Evolutionary conservation across 2,329 filamentous ascomycete genomes (phyloP).

Genomic region (Podosphaera xanthii): DNA sequence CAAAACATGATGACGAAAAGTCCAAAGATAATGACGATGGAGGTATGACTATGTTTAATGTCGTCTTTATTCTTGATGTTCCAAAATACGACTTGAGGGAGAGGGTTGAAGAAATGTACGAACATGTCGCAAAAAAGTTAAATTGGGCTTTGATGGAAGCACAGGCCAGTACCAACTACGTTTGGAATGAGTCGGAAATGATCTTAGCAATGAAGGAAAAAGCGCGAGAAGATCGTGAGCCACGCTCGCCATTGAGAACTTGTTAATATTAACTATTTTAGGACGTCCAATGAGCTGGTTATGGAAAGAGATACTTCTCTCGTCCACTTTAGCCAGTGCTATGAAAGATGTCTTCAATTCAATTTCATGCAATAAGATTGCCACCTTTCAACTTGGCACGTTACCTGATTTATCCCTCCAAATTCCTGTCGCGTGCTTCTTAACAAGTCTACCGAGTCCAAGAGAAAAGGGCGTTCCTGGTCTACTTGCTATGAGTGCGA

Average conservation of each 20-base stretch:
- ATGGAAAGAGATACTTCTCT: slow-evolving; percentile 47
- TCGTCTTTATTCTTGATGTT: slow-evolving; percentile 77
- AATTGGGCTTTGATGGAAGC: slow-evolving; percentile 84
- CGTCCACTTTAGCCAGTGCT: slow-evolving; percentile 59
- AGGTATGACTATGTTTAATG: slow-evolving; percentile 85
- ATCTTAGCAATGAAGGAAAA: slow-evolving; percentile 67
- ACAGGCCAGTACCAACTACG: slow-evolving; percentile 72
- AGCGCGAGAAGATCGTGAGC: slow-evolving; percentile 39
- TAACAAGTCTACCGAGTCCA: slow-evolving; percentile 44
- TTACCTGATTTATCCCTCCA: slow-evolving; percentile 38
- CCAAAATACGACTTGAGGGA: slow-evolving; percentile 55
- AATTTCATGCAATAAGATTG: slow-evolving; percentile 67
- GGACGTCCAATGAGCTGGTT: slow-evolving; percentile 30
- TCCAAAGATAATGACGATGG: slow-evolving; percentile 13
- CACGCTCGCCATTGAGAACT: background rate
- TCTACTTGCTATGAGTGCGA: slow-evolving; percentile 71
- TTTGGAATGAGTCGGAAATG: slow-evolving; percentile 72
- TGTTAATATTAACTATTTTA: slow-evolving; percentile 8
- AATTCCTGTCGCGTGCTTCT: slow-evolving; percentile 42
- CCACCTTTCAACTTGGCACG: slow-evolving; percentile 43
- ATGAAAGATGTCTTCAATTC: slow-evolving; percentile 65
- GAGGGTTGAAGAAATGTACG: slow-evolving; percentile 57
- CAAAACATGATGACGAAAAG: slow-evolving; percentile 8
- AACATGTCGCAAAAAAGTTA: slow-evolving; percentile 76
- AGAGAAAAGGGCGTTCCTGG: slow-evolving; percentile 49